phyloP scores from a whole-genome alignment of 2,329 filamentous ascomycete genomes.

The Pseudogymnoascus sp. region DNA sequence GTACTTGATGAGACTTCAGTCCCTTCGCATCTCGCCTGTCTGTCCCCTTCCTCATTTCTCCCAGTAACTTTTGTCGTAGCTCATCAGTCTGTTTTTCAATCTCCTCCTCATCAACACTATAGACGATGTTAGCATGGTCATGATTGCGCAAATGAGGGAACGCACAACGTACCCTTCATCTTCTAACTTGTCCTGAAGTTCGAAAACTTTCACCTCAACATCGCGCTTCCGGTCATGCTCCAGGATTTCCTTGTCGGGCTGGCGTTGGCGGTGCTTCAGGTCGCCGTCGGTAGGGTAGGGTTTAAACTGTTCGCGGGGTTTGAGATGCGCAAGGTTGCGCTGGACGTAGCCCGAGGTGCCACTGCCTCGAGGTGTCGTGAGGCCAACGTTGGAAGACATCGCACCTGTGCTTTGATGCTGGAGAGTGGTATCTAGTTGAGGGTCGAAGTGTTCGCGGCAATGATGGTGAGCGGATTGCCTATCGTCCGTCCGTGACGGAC shows the following conservation, averaged over 20 bases:
- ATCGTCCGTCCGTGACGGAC: background rate
- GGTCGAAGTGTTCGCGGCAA: background rate
- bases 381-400: conserved; percentile 97
- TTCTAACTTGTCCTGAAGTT: conserved; percentile 82
- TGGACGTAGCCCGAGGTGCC: conserved; percentile 97
- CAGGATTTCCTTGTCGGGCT: conserved; percentile 86
- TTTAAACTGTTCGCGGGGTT: conserved; percentile 58
- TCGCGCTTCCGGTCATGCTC: conserved; percentile 89
- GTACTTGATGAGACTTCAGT: conserved; percentile 87
- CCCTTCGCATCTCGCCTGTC: conserved; percentile 38
- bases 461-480: background rate
- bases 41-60: conserved; percentile 30
- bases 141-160: background rate
- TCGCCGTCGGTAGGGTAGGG: conserved; percentile 66
- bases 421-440: background rate
- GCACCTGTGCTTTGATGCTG: conserved; percentile 9
- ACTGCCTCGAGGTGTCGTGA: conserved; percentile 86
- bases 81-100: conserved; percentile 70
- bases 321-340: conserved; percentile 83
- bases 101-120: conserved; percentile 74
- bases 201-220: conserved; percentile 88
- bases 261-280: conserved; percentile 66
- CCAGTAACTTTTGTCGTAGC: conserved; percentile 54
- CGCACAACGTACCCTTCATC: conserved; percentile 62
- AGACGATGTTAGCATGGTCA: conserved; percentile 10